A percentile compares a stretch with the other conserved stretches of the same genome.
phyloP scores from a whole-genome alignment of 2,329 filamentous ascomycete genomes.

The Sarocladium kiliense region DNA sequence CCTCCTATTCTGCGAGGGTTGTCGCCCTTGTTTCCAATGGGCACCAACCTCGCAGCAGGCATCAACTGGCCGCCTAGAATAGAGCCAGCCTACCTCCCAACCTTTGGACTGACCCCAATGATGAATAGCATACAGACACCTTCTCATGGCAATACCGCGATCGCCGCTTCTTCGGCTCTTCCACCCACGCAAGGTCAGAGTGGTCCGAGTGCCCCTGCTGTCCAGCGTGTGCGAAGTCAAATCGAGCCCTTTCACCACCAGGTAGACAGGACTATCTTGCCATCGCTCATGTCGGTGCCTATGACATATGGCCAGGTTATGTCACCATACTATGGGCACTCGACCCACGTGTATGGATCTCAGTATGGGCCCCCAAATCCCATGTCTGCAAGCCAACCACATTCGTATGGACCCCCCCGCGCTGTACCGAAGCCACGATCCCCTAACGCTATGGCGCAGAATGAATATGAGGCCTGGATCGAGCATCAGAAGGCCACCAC shows the following conservation, averaged over 20 bases:
- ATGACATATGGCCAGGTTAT: too few relatives aligned
- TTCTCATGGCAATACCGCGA: background rate
- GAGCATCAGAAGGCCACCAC: conserved; percentile 44
- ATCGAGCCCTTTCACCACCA: too few relatives aligned
- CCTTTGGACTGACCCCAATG: background rate
- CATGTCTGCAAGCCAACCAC: background rate
- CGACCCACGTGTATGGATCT: too few relatives aligned
- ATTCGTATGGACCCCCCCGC: conserved; percentile 4
- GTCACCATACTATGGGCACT: too few relatives aligned
- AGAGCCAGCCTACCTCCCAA: background rate
- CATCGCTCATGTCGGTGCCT: too few relatives aligned
- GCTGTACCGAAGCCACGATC: conserved; percentile 34
- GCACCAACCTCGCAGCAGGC: background rate
- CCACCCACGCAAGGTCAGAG: background rate
- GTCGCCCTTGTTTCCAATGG: background rate
- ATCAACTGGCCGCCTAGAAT: background rate
- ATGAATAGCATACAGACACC: background rate
- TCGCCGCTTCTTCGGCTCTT: background rate
- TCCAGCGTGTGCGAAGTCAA: too few relatives aligned
- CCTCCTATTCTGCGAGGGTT: background rate
- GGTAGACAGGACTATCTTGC: too few relatives aligned
- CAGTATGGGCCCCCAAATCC: background rate
- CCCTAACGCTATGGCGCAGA: conserved; percentile 36
- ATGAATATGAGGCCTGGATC: conserved; percentile 42
- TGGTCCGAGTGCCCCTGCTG: too few relatives aligned